A percentile compares a stretch with the other conserved stretches of the same genome.
These are phyloP conservation scores for Candida coleopterorum DNA, from an alignment of 805 yeast genomes.

Conservation along the genomic window DNA sequence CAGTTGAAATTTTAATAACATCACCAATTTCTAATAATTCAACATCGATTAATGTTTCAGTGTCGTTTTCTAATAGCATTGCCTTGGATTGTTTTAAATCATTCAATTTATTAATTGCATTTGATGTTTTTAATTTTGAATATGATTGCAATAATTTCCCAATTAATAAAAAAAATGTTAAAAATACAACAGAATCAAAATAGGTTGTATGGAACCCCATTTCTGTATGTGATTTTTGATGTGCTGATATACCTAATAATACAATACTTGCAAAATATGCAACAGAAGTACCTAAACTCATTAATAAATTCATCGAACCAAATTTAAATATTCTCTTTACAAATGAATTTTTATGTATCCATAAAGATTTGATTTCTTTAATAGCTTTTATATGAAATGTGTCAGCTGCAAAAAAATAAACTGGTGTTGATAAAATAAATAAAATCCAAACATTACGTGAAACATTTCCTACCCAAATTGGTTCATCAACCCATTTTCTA, in stretches of 20 bases:
- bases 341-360: conserved; percentile 54
- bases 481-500: conserved; percentile 53
- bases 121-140: conserved; percentile 64
- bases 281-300: conserved; percentile 69
- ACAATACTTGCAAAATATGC: conserved; percentile 68
- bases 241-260: conserved; percentile 45
- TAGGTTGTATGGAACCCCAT: conserved; percentile 58
- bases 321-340: conserved; percentile 55
- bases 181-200: conserved; percentile 75
- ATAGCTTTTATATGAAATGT: conserved; percentile 65
- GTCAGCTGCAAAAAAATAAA: conserved; percentile 70
- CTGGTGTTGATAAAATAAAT: conserved; percentile 63
- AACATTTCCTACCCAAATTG: conserved; percentile 60
- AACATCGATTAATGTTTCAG: conserved; percentile 32
- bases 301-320: conserved; percentile 74
- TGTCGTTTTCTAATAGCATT: conserved; percentile 28
- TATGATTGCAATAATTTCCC: conserved; percentile 66
- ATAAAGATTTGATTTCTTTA: conserved; percentile 52
- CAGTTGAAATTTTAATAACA: conserved; percentile 43
- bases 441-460: conserved; percentile 63
- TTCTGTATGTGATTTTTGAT: conserved; percentile 14
- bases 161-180: conserved; percentile 64
- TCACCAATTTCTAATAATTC: conserved; percentile 51
- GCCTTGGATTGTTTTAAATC: conserved; percentile 49
- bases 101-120: conserved; percentile 53